Evolutionary conservation across 75 land plant species (phyloP).

Genomic region (Sequoiadendron giganteum): DNA sequence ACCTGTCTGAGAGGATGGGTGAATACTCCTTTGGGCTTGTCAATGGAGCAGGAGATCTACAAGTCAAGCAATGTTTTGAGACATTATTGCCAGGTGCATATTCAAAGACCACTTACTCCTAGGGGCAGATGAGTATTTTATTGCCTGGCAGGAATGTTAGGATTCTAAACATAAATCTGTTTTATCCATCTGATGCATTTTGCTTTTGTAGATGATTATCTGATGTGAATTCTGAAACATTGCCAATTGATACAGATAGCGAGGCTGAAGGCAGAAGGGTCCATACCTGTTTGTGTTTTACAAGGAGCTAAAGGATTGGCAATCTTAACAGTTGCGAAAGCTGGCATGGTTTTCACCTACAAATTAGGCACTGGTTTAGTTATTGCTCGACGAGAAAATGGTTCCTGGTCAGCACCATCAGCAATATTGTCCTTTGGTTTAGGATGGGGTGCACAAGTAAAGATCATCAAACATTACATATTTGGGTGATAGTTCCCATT

Average conservation of each 20-base stretch:
- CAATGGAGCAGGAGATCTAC: constrained; percentile 89
- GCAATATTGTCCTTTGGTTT: constrained; percentile 71
- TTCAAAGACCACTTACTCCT: background rate
- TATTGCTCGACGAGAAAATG: constrained; percentile 66
- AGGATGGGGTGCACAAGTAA: constrained; percentile 93
- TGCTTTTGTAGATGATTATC: background rate
- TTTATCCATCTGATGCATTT: background rate
- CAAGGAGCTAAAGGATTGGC: constrained; percentile 78
- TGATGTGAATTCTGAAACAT: background rate
- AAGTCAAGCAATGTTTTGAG: constrained; percentile 68
- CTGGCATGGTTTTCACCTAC: constrained; percentile 63
- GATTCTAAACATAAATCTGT: background rate
- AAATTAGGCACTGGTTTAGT: constrained; percentile 88
- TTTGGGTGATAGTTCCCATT: background rate
- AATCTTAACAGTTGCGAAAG: constrained; percentile 78
- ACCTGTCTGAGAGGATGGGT: constrained; percentile 79
- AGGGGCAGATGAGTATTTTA: background rate
- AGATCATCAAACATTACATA: background rate
- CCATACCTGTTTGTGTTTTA: constrained; percentile 72
- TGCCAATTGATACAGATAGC: constrained; percentile 31
- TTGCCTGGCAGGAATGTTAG: background rate
- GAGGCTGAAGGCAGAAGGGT: constrained; percentile 48
- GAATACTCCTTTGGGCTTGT: constrained; percentile 74
- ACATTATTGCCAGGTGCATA: constrained; percentile 58
- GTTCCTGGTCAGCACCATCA: constrained; percentile 90